A percentile compares a stretch with the other conserved stretches of the same genome.
Evolutionary conservation across 2,329 filamentous ascomycete species (phyloP).

Genomic region (Exophiala phaeomuriformis): DNA sequence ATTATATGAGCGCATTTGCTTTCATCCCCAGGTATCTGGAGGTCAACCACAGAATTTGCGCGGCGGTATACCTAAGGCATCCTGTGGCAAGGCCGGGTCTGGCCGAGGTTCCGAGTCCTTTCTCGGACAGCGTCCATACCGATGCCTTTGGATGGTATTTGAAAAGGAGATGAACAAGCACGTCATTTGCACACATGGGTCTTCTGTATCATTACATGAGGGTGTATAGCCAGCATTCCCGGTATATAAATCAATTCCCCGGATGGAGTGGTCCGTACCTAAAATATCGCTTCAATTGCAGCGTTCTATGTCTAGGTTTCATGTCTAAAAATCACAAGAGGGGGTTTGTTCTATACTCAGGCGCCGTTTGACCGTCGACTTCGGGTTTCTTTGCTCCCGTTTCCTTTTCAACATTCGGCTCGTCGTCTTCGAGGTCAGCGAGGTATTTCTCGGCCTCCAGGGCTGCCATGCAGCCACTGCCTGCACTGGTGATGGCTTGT

Average conservation of each 20-base stretch:
- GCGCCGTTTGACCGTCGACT: slow-evolving; percentile 45
- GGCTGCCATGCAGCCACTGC: slow-evolving; percentile 89
- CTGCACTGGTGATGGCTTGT: slow-evolving; percentile 95
- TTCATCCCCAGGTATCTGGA: slow-evolving; percentile 94
- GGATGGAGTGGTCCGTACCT: no score
- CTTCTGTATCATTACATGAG: not conserved
- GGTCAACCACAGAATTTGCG: slow-evolving; percentile 95
- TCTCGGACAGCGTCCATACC: slow-evolving; percentile 61
- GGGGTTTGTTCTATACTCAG: slow-evolving; percentile 59
- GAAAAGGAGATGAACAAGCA: slow-evolving; percentile 56
- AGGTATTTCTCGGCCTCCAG: slow-evolving; percentile 94
- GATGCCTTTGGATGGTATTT: slow-evolving; percentile 93
- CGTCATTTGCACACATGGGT: not conserved
- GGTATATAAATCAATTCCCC: no score
- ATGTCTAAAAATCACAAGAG: slow-evolving; percentile 44
- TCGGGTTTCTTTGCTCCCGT: slow-evolving; percentile 45
- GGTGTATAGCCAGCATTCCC: no score
- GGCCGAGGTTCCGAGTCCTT: slow-evolving; percentile 81
- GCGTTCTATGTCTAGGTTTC: no score
- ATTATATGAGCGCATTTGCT: slow-evolving; percentile 85
- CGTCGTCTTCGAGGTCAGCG: slow-evolving; percentile 60
- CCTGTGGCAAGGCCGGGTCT: slow-evolving; percentile 77
- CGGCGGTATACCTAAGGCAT: slow-evolving; percentile 89
- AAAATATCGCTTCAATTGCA: no score
- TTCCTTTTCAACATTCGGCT: slow-evolving; percentile 37